A percentile compares a stretch with the other conserved stretches of the same genome.
Conservation (phyloP, 2,329 filamentous ascomycete species). For the Fusarium vanettenii region DNA sequence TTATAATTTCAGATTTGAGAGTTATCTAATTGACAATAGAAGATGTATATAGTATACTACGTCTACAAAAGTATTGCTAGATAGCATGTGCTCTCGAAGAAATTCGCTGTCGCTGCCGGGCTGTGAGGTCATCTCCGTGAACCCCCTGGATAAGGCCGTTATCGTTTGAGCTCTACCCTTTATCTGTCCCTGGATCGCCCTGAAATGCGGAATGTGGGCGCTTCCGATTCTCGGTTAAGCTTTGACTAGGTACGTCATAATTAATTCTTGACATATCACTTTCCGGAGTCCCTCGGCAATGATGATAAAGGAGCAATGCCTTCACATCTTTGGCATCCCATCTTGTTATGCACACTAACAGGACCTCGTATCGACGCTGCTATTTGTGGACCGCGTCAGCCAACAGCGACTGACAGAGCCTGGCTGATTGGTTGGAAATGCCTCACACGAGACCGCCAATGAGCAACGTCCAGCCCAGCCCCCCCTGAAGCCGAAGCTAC, state of each 20-base stretch:
- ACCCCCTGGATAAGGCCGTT: neutral
- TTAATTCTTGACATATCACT: neutral
- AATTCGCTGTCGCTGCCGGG: neutral
- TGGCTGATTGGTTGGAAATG: neutral
- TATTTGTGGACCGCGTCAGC: neutral
- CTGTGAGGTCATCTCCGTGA: neutral
- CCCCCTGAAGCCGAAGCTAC: neutral
- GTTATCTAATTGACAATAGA: neutral
- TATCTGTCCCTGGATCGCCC: neutral
- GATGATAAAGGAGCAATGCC: neutral
- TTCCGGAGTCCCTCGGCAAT: neutral
- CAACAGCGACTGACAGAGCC: neutral
- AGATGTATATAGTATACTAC: neutral
- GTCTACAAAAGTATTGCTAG: neutral
- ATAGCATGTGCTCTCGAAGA: neutral
- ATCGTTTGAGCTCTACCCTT: neutral
- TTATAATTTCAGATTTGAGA: neutral
- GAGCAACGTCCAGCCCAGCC: neutral
- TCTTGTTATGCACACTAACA: neutral
- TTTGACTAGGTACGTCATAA: neutral
- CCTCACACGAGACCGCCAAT: neutral
- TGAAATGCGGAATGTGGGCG: neutral
- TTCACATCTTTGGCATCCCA: neutral
- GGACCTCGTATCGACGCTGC: neutral
- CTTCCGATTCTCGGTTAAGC: neutral